These are phyloP conservation scores for Aspergillus thermomutatus DNA, from an alignment of 2,329 filamentous ascomycete species.

Conservation along the genomic window DNA sequence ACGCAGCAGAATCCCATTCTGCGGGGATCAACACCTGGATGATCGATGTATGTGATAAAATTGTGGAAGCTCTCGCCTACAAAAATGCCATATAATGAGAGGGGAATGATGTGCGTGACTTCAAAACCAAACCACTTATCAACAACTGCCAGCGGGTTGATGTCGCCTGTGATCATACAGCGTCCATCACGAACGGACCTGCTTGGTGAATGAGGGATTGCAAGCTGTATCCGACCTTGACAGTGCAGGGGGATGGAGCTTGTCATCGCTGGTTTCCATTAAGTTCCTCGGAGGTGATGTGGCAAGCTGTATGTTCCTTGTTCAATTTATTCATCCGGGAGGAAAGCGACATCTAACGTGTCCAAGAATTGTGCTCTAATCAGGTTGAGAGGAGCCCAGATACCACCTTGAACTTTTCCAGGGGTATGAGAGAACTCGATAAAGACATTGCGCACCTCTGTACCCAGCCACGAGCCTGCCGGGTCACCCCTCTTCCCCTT, in stretches of 20 bases:
- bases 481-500: too few relatives aligned
- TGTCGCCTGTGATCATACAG: conserved; percentile 5
- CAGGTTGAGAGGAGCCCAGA: too few relatives aligned
- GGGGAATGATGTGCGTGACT: conserved; percentile 8
- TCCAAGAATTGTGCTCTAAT: too few relatives aligned
- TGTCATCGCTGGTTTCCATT: not conserved
- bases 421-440: too few relatives aligned
- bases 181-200: not conserved
- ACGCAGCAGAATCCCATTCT: conserved; percentile 9
- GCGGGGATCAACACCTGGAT: conserved; percentile 3
- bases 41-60: not conserved
- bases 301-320: too few relatives aligned
- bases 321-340: too few relatives aligned
- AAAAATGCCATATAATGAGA: not conserved
- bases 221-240: not conserved
- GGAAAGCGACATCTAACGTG: too few relatives aligned
- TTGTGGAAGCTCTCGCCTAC: not conserved
- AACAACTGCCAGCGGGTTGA: not conserved
- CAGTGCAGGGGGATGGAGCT: not conserved
- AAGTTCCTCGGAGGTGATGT: not conserved
- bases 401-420: too few relatives aligned
- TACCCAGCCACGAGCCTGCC: too few relatives aligned
- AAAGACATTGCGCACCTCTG: too few relatives aligned
- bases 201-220: not conserved
- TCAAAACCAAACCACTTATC: conserved; percentile 3